Evolutionary conservation across 768 basidiomycete genomes (phyloP).

Genomic region (Suillus tomentosus): DNA sequence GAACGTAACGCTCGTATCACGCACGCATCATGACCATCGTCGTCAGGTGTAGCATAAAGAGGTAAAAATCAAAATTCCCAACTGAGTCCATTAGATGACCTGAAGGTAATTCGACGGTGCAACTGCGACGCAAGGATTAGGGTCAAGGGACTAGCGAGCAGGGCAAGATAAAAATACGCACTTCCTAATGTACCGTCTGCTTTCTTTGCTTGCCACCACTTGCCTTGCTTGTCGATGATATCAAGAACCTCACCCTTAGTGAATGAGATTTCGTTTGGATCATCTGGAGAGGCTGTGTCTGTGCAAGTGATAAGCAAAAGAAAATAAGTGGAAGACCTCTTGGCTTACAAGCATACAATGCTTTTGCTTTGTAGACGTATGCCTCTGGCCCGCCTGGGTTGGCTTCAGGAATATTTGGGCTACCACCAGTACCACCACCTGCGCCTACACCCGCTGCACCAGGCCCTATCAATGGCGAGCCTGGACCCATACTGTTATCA

Average conservation of each 20-base stretch:
- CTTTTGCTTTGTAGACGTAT: constrained; percentile 79
- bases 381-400: constrained; percentile 40
- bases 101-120: constrained; percentile 87
- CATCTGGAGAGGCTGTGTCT: constrained; percentile 94
- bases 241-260: constrained; percentile 90
- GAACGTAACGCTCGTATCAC: constrained; percentile 35
- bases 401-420: constrained; percentile 27
- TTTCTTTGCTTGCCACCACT: constrained; percentile 92
- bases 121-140: constrained; percentile 43
- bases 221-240: constrained; percentile 89
- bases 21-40: constrained; percentile 31
- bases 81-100: constrained; percentile 54
- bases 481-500: constrained; percentile 47
- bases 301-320: constrained; percentile 26
- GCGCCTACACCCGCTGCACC: constrained; percentile 67
- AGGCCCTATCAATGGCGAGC: constrained; percentile 68
- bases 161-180: constrained; percentile 41
- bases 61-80: constrained; percentile 12
- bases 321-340: constrained; percentile 16
- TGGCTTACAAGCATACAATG: constrained; percentile 82
- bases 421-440: constrained; percentile 36
- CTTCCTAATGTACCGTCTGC: constrained; percentile 76
- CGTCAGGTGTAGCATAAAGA: constrained; percentile 21
- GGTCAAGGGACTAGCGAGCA: constrained; percentile 15
- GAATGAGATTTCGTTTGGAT: constrained; percentile 96